phyloP scores from a whole-genome alignment of 1,284 basidiomycete species.

The Pascua guehoae region DNA sequence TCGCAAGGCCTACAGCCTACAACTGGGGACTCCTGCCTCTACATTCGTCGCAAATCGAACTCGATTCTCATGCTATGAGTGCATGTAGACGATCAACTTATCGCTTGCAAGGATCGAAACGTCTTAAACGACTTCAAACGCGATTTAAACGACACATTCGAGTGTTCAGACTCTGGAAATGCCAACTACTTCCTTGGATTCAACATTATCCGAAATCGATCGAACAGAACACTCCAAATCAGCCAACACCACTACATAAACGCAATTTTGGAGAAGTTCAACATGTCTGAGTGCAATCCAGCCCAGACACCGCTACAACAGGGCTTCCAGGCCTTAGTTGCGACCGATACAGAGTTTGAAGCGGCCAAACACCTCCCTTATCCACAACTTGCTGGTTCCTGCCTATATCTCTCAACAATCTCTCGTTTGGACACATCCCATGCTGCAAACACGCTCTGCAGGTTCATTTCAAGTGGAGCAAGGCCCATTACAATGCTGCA shows the following conservation, averaged over 20 bases:
- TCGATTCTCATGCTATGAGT: too few species aligned
- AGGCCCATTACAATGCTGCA: slow-evolving; percentile 8
- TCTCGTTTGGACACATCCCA: slow-evolving; percentile 23
- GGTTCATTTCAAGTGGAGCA: slow-evolving; percentile 9
- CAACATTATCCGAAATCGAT: slow-evolving; percentile 15
- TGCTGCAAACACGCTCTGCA: slow-evolving; percentile 18
- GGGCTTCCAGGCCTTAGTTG: slow-evolving; percentile 2
- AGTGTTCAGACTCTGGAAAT: slow-evolving; percentile 21
- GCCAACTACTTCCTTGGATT: slow-evolving; percentile 25
- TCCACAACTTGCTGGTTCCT: slow-evolving; percentile 9
- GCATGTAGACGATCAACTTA: too few species aligned
- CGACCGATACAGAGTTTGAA: slow-evolving; percentile 13
- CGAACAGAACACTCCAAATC: slow-evolving; percentile 13
- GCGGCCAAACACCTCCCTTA: slow-evolving; percentile 5
- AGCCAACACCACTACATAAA: slow-evolving; percentile 22
- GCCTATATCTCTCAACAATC: slow-evolving; percentile 21
- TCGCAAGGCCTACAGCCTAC: too few species aligned
- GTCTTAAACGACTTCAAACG: slow-evolving; percentile 20
- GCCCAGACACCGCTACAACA: slow-evolving; percentile 13
- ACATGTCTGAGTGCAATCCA: slow-evolving; percentile 18
- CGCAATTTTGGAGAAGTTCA: slow-evolving; percentile 18
- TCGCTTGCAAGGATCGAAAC: too few species aligned
- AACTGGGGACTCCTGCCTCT: too few species aligned
- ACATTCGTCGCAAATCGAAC: too few species aligned
- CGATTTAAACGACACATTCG: slow-evolving; percentile 16